Conservation (phyloP, 257 asterid genomes). For the Solanum arcanum region DNA sequence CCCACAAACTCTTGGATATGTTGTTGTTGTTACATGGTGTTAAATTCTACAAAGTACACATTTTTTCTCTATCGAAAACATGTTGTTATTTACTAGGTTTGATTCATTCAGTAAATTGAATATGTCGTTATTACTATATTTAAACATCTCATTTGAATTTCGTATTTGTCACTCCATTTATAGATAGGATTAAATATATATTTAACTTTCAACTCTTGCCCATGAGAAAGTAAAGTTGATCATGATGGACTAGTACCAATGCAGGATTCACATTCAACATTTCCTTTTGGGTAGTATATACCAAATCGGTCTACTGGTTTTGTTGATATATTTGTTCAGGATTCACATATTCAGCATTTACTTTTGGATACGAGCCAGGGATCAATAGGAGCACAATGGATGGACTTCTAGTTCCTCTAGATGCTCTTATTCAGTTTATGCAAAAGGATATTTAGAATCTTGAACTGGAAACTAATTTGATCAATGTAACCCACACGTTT, state of each 20-base stretch:
- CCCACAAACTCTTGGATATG: not conserved
- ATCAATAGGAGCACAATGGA: constrained; percentile 53
- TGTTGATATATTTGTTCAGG: constrained; percentile 34
- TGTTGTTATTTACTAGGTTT: too few species aligned
- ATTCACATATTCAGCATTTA: constrained; percentile 71
- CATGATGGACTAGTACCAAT: not conserved
- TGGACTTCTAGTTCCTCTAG: constrained; percentile 81
- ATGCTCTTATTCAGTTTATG: constrained; percentile 67
- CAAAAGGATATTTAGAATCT: constrained; percentile 85
- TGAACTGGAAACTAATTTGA: constrained; percentile 76
- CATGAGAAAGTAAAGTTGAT: too few species aligned
- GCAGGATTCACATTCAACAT: too few species aligned
- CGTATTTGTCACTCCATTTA: too few species aligned
- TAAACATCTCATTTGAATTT: too few species aligned
- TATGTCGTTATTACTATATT: too few species aligned
- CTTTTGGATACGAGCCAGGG: constrained; percentile 81
- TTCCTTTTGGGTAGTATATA: not conserved
- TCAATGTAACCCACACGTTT: constrained; percentile 28
- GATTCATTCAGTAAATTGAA: not conserved
- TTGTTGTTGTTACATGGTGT: not conserved
- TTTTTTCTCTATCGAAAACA: not conserved
- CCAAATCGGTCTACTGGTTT: not conserved
- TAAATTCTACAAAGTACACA: not conserved
- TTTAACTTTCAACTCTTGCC: too few species aligned
- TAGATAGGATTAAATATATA: too few species aligned